phyloP scores from a whole-genome alignment of 164 flowering plant species.

The Echeveria elegans region DNA sequence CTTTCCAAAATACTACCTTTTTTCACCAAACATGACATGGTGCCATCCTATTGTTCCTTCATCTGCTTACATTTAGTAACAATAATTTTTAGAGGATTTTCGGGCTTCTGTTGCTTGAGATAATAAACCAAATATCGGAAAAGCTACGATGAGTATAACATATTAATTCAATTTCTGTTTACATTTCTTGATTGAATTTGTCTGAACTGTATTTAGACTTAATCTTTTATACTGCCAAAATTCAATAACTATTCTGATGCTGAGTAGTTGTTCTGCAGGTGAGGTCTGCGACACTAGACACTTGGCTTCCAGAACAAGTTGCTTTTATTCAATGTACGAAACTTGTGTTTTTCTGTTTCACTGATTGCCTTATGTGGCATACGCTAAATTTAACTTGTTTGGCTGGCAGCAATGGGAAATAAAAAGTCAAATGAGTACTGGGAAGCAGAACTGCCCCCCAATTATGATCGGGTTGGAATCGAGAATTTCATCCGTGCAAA shows the following conservation, averaged over 20 bases:
- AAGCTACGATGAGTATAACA: too few species aligned
- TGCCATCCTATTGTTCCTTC: not conserved
- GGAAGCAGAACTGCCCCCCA: conserved; percentile 74
- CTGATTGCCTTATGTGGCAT: not conserved
- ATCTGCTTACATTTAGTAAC: too few species aligned
- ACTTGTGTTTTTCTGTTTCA: not conserved
- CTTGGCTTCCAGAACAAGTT: conserved; percentile 68
- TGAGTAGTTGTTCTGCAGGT: conserved; percentile 28
- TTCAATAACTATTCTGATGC: conserved; percentile 1
- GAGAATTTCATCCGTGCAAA: conserved; percentile 67
- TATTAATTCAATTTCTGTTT: too few species aligned
- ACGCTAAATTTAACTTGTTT: conserved; percentile 1
- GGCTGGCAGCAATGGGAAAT: conserved; percentile 55
- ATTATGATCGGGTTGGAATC: conserved; percentile 47
- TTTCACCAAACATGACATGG: not conserved
- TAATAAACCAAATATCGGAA: too few species aligned
- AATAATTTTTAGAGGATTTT: too few species aligned
- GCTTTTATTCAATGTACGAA: conserved; percentile 47
- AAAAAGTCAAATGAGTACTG: conserved; percentile 66
- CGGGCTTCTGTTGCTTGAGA: not conserved
- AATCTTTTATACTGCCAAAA: not conserved
- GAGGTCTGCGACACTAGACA: conserved; percentile 55
- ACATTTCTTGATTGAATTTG: not conserved
- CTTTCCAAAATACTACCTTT: not conserved
- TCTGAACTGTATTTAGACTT: not conserved